Evolutionary conservation across 2,329 filamentous ascomycete genomes (phyloP), one percentile per base, ranked within the genome.

Genomic region (Leptographium lundbergii): DNA sequence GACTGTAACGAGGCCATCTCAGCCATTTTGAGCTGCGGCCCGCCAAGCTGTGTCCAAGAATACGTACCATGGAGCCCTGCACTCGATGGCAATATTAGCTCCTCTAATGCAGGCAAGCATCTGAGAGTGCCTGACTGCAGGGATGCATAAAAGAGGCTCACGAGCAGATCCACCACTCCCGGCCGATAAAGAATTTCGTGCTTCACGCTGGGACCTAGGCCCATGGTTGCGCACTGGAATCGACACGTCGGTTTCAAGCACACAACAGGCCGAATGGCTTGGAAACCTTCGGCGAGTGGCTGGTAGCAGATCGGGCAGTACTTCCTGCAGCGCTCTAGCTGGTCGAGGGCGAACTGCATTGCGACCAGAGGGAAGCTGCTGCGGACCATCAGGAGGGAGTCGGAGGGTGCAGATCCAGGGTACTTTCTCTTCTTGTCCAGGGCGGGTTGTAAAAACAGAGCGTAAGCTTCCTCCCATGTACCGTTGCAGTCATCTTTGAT

Each of bases 231-330:
- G 72, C 94, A 95, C 67, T 96, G 91, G 66, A 88, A 95, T 4
- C 95, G 74, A 66, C 91, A 96, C 3, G 96, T 76, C 1, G 79
- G 75, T 14, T 81, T 79, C 25, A 81, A 81, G 71, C 91, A 96
- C 52, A 96, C 89, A 61, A 87, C 89, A 2, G 88, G 88, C 64
- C 88, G 89, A 61, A 91, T 74, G 1, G 86, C 82, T 65, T 86
- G 82, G 45, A 92, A 84, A 0, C 81, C 79, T 2, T 77, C 77
- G 1, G 80, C 70, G 42, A 89, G 78, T 64, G 79, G 85, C 64
- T 81, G 80, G 69, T 95, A 88, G 66, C 91, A 96, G 27, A 91
- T 84, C 58, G 95, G 79, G 69, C 91, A 96, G 69, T 92, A 95
- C 58, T 94, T 85, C 0, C 88, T 90, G 69, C 89, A 96, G 60